Conservation (phyloP, 495 filamentous ascomycete genomes). For the Neurospora hispaniola region DNA sequence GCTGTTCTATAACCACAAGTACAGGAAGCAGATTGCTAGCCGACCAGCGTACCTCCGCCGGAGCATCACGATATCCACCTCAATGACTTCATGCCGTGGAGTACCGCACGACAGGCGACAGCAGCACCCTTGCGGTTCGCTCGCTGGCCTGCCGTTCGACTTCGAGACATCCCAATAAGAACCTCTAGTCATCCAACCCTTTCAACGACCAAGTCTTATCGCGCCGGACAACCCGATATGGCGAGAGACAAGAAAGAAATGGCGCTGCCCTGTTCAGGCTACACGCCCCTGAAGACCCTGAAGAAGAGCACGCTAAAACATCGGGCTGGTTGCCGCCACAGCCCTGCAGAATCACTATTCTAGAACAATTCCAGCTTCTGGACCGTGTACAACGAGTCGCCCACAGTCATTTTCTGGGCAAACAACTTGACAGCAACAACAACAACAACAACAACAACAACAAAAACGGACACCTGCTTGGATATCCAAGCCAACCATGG, state of each 20-base stretch:
- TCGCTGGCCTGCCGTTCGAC: not conserved
- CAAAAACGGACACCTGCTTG: not conserved
- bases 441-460: not conserved
- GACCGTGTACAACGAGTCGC: slow-evolving; percentile 12
- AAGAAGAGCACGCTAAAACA: slow-evolving; percentile 6
- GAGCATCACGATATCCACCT: not conserved
- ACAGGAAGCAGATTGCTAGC: not conserved
- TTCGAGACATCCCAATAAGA: not conserved
- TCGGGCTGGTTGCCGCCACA: slow-evolving; percentile 14
- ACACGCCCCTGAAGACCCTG: not conserved
- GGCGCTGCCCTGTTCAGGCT: not conserved
- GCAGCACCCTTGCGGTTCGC: not conserved
- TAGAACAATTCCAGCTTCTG: slow-evolving; percentile 23
- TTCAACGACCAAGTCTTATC: not conserved
- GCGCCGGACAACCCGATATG: not conserved
- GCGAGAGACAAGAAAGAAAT: not conserved
- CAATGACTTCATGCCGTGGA: not conserved
- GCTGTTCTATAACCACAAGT: not conserved
- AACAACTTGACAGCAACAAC: not conserved
- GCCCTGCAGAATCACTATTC: slow-evolving; percentile 17
- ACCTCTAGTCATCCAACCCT: not conserved
- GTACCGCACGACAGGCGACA: not conserved
- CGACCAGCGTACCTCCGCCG: not conserved
- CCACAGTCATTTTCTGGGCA: not conserved
- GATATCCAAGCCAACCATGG: not conserved